These are phyloP conservation scores for Solanum clarkiae DNA, from an alignment of 257 asterid species.

Conservation along the genomic window DNA sequence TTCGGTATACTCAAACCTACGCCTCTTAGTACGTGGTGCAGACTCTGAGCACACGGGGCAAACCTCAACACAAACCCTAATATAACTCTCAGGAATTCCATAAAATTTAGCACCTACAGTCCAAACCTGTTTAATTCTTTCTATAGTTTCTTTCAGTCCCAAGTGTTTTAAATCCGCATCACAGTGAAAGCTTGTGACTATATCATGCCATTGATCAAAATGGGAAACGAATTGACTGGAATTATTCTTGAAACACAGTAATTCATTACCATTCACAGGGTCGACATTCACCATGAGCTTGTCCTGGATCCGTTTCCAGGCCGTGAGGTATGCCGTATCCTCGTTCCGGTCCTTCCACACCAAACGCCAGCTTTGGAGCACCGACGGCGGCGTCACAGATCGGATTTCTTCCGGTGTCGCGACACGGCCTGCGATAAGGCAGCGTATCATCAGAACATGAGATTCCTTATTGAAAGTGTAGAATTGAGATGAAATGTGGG, in stretches of 20 bases:
- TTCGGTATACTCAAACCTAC: slow-evolving; percentile 88
- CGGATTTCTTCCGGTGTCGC: slow-evolving; percentile 91
- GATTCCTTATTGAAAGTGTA: slow-evolving; percentile 84
- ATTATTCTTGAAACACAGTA: slow-evolving; percentile 87
- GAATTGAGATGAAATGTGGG: slow-evolving; percentile 86
- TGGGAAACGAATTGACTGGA: slow-evolving; percentile 69
- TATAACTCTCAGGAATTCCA: slow-evolving; percentile 93
- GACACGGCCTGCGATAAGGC: slow-evolving; percentile 55
- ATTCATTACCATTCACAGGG: slow-evolving; percentile 30
- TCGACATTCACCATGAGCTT: slow-evolving; percentile 50
- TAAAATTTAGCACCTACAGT: slow-evolving; percentile 96
- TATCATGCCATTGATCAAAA: slow-evolving; percentile 93
- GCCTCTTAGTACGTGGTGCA: slow-evolving; percentile 78
- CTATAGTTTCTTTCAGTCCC: slow-evolving; percentile 78
- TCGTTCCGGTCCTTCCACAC: slow-evolving; percentile 98
- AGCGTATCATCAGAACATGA: slow-evolving; percentile 61
- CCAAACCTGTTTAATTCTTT: slow-evolving; percentile 85
- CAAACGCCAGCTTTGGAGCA: slow-evolving; percentile 84
- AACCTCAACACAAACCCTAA: slow-evolving; percentile 63
- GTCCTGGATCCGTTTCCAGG: slow-evolving; percentile 98
- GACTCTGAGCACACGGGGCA: slow-evolving; percentile 88
- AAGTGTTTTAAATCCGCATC: slow-evolving; percentile 71
- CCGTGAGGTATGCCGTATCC: slow-evolving; percentile 87
- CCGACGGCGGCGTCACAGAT: slow-evolving; percentile 51
- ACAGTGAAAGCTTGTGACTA: slow-evolving; percentile 71